Evolutionary conservation across 345 rosid genomes (phyloP).

Genomic region (Eucalyptus leucophloia): DNA sequence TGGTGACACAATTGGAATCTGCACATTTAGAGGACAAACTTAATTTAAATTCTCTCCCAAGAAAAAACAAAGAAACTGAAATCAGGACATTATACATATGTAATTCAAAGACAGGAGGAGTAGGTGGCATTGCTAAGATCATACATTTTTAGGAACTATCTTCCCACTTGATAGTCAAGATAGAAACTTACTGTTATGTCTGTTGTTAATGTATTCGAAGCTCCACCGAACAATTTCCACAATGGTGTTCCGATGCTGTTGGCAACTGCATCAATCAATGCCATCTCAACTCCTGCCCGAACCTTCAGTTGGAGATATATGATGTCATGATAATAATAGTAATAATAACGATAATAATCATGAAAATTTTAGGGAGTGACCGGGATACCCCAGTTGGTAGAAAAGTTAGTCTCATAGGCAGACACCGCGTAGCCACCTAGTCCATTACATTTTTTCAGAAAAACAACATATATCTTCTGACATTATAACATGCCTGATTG

Average conservation of each 20-base stretch:
- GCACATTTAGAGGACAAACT: not conserved
- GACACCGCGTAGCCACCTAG: not conserved
- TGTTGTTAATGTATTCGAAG: conserved; percentile 51
- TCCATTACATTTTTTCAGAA: not conserved
- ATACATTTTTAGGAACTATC: not conserved
- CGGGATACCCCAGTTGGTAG: not conserved
- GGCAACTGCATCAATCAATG: conserved; percentile 82
- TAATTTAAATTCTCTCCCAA: not conserved
- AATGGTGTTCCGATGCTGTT: conserved; percentile 52
- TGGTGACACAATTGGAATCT: conserved; percentile 93
- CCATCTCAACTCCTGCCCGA: conserved; percentile 90
- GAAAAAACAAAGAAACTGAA: not conserved
- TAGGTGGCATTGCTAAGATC: not conserved
- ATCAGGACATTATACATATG: not conserved
- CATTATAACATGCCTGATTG: not conserved
- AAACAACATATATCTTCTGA: not conserved
- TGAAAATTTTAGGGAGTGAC: not conserved
- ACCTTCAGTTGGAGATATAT: conserved; percentile 24
- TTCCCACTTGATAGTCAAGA: not conserved
- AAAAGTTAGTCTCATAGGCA: not conserved
- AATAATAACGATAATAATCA: not conserved
- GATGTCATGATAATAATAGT: not conserved
- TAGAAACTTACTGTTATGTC: conserved; percentile 74
- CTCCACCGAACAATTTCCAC: conserved; percentile 89
- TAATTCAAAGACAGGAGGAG: not conserved